Evolutionary conservation across 805 yeast species (phyloP), one percentile per base, ranked within the genome.

Genomic region (Zygotorulaspora florentina): DNA sequence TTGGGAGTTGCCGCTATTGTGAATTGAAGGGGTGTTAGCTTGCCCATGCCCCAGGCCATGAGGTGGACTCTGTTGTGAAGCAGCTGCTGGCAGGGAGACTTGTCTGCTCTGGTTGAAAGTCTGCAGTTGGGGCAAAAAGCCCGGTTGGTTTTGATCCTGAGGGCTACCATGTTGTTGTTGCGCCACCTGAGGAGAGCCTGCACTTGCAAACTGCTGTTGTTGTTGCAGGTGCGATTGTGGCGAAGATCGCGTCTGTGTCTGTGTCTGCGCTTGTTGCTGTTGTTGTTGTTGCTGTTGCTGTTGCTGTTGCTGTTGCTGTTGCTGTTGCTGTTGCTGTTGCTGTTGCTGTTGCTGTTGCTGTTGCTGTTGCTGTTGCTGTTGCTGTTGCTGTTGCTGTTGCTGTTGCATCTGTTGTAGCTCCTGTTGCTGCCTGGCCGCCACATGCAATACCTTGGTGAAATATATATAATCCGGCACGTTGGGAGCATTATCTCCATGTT

Each of bases 391-490:
- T 23, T 45, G 54, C 34, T 41, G 50, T 35, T 47, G 53, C 18
- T 48, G 51, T 25, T 55, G 55, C 40, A 50, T 55, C 45, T 52
- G 58, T 18, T 60, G 63, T 27, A 48, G 48, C 29, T 59, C 55
- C 43, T 64, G 66, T 40, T 63, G 66, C 41, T 65, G 69, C 30
- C 57, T 59, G 7, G 70, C 68, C 26, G 70, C 70, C 10, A 57
- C 56, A 34, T 61, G 63, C 34, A 66, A 47, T 20, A 65, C 63
- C 33, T 58, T 63, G 3, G 70, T 64, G 39, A 61, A 63, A 41
- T 61, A 65, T n/a, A 61, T 53, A 43, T 61, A 66, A 46, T 66
- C 68, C 1, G 67, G 65, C 9, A 62, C 55, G 33, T 57, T 61
- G 1, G 65, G 61, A 0, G 65, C 67, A 42, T 64, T 63, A 31